Evolutionary conservation across 2,329 filamentous ascomycete species (phyloP), one percentile per base, ranked within the genome.

Genomic region (Penicillium sp.): DNA sequence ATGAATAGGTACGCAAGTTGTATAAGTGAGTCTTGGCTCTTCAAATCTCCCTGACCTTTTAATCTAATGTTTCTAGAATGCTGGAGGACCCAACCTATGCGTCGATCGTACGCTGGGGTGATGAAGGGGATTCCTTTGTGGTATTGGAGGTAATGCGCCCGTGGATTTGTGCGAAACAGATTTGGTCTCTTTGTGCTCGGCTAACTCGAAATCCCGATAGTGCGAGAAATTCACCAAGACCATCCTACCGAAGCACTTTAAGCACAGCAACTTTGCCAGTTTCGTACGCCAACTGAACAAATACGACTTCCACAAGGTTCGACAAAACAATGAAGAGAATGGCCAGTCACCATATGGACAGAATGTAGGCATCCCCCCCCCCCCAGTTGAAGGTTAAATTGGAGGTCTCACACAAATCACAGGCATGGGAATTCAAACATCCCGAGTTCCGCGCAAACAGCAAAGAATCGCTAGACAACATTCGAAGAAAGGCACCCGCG

Each of bases 201-300:
- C 62, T 64, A 51, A 61, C 47, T 40, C 19, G 45, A 44, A 33
- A 33, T 49, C 35, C n/a, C 35, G 42, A 45, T 68, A 96, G 91
- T 95, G 94, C 69, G 91, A 97, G 69, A 95, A 95, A 69, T 98
- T 98, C 65, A 97, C 93, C 21, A 95, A 96, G 69, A 86, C 87
- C 34, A 95, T 98, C 61, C 81, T 98, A 15, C 93, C 93, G 2
- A 96, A 97, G 67, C 89, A 97, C 64, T 98, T 98, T 77, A 98
- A 98, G 72, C 93, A 97, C 72, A 95, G 88, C 79, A 96, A 96
- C 69, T 96, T 96, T 74, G 90, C 90, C 29, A 95, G 89, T 71
- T 96, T 96, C 66, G 90, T 96, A 51, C 85, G 90, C 43, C 90
- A 96, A 68, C 75, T 96, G 51, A 96, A 96, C 75, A 96, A 96